A percentile compares a stretch with the other conserved stretches of the same genome.
phyloP scores from a whole-genome alignment of 2,329 filamentous ascomycete species.

The Penicillium fuscoglaucum region DNA sequence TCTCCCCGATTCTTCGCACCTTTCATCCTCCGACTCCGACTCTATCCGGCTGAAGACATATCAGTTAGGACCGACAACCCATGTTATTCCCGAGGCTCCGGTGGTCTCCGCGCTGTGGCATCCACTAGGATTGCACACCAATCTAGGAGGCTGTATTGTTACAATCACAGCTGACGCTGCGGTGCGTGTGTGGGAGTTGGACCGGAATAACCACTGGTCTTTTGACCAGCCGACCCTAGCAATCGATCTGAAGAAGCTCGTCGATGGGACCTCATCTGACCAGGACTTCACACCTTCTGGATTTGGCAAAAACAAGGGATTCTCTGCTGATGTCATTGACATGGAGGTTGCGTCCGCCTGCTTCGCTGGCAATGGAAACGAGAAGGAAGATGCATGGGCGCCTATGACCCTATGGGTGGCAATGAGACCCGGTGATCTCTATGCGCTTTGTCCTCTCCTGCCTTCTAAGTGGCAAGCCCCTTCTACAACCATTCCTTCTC shows the following conservation, averaged over 20 bases:
- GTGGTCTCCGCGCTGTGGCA: slow-evolving; percentile 88
- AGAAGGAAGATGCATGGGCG: slow-evolving; percentile 72
- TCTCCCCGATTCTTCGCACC: slow-evolving; percentile 76
- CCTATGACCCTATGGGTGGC: slow-evolving; percentile 96
- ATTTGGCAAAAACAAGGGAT: slow-evolving; percentile 73
- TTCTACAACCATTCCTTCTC: slow-evolving; percentile 72
- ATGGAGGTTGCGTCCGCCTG: slow-evolving; percentile 91
- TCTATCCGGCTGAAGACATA: slow-evolving; percentile 80
- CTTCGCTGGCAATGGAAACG: slow-evolving; percentile 71
- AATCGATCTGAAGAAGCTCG: slow-evolving; percentile 85
- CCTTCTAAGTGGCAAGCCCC: slow-evolving; percentile 83
- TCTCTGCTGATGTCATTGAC: slow-evolving; percentile 85
- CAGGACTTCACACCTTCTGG: slow-evolving; percentile 79
- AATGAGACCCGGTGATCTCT: slow-evolving; percentile 92
- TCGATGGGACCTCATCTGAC: slow-evolving; percentile 76
- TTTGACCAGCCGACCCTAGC: slow-evolving; percentile 82
- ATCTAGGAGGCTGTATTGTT: slow-evolving; percentile 73
- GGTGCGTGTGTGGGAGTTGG: slow-evolving; percentile 87
- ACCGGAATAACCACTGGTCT: slow-evolving; percentile 78
- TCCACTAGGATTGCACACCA: slow-evolving; percentile 69
- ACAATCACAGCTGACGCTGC: slow-evolving; percentile 87
- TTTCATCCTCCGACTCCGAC: slow-evolving; percentile 66
- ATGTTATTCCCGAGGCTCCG: slow-evolving; percentile 81
- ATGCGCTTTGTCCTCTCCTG: slow-evolving; percentile 86
- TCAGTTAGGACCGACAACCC: slow-evolving; percentile 87